Percentiles rank a stretch among this genome's conserved stretches.
Conservation (phyloP, 306 rosid species). For the Gastrolobium bilobum region DNA sequence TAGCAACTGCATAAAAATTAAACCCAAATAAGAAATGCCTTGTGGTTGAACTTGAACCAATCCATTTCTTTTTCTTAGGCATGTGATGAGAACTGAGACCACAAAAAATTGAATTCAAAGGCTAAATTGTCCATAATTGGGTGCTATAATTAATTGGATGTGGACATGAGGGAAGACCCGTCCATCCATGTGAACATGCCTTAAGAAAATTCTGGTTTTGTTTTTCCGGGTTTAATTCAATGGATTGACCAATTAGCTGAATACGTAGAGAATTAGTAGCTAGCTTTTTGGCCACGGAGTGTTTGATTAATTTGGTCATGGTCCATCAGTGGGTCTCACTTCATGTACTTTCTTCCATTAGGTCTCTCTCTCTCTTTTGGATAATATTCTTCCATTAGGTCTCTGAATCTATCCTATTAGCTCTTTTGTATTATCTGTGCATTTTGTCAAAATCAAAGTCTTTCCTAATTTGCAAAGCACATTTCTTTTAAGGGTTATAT, state of each 20-base stretch:
- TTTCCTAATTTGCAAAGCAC: too few relatives aligned
- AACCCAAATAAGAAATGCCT: background rate
- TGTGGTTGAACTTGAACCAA: constrained; percentile 47
- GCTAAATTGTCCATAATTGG: constrained; percentile 39
- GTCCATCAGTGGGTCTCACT: constrained; percentile 19
- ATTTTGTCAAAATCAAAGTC: too few relatives aligned
- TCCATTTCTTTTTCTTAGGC: constrained; percentile 32
- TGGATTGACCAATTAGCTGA: constrained; percentile 41
- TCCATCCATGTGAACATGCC: constrained; percentile 42
- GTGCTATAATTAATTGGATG: constrained; percentile 45
- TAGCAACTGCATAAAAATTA: too few relatives aligned
- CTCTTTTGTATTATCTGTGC: too few relatives aligned
- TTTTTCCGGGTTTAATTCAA: constrained; percentile 31
- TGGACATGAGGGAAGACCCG: constrained; percentile 21
- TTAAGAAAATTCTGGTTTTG: background rate
- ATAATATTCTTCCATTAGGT: too few relatives aligned
- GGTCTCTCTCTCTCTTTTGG: background rate
- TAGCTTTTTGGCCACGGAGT: background rate
- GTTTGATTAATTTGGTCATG: constrained; percentile 38
- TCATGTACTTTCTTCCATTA: constrained; percentile 25
- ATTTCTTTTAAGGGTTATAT: too few relatives aligned
- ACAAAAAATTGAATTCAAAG: constrained; percentile 44
- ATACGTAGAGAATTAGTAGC: background rate
- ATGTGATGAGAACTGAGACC: constrained; percentile 45
- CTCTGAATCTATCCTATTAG: too few relatives aligned